phyloP scores from a whole-genome alignment of 306 rosid genomes.

The Morella rubra region DNA sequence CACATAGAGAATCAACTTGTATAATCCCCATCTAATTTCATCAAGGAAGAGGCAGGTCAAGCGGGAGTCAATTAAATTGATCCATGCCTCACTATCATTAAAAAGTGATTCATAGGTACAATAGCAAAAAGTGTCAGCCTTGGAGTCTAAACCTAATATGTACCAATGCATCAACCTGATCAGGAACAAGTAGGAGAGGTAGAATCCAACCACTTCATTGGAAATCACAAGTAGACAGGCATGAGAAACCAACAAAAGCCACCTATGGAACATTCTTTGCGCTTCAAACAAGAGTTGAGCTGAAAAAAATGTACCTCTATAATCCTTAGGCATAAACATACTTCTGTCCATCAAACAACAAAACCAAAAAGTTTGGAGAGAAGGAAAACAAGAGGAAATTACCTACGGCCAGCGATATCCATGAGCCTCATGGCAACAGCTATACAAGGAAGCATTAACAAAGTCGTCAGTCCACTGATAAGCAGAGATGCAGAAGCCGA shows the following conservation, averaged over 20 bases:
- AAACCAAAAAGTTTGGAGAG: neutral
- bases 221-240: neutral
- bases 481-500: constrained; percentile 84
- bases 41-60: neutral
- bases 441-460: constrained; percentile 95
- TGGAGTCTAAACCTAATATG: neutral
- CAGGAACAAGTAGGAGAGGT: neutral
- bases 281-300: too few species aligned
- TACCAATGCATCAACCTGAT: neutral
- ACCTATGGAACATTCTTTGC: neutral
- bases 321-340: neutral
- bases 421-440: constrained; percentile 95
- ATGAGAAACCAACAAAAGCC: neutral
- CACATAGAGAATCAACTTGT: neutral
- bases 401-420: constrained; percentile 97
- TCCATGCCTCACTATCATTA: neutral
- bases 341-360: constrained; percentile 16
- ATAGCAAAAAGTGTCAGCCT: neutral
- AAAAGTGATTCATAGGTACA: neutral
- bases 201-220: neutral
- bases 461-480: constrained; percentile 77
- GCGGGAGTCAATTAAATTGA: neutral
- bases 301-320: too few species aligned
- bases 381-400: constrained; percentile 20
- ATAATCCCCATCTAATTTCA: neutral